phyloP scores from a whole-genome alignment of 164 flowering plant species.

The Vitis riparia region DNA sequence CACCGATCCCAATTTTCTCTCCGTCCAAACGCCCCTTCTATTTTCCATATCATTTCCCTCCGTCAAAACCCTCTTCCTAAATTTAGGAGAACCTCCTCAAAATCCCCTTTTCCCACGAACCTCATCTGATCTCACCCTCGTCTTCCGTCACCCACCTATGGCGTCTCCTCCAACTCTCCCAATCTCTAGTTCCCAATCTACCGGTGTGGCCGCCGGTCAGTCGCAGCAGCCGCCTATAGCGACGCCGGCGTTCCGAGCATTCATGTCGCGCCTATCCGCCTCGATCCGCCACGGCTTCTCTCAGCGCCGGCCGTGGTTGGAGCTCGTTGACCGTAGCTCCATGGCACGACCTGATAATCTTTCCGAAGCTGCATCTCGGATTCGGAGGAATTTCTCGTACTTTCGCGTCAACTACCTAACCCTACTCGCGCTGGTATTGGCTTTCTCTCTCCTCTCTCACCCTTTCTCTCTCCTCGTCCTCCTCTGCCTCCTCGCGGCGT shows the following conservation, averaged over 20 bases:
- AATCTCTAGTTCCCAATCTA: constrained; percentile 19
- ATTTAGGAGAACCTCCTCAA: too few relatives aligned
- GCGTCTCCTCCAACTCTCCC: constrained; percentile 36
- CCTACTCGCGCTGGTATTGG: constrained; percentile 40
- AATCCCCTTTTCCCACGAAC: not conserved
- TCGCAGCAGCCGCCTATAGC: constrained; percentile 36
- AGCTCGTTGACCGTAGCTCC: constrained; percentile 47
- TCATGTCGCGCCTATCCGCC: constrained; percentile 36
- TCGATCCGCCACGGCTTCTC: constrained; percentile 43
- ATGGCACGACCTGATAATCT: constrained; percentile 47
- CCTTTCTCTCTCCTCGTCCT: constrained; percentile 58
- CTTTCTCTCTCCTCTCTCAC: constrained; percentile 52
- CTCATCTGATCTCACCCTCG: not conserved
- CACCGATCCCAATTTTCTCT: too few relatives aligned
- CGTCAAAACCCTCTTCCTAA: too few relatives aligned
- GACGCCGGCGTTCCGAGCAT: constrained; percentile 47
- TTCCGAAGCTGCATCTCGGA: constrained; percentile 49
- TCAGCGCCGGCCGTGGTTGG: constrained; percentile 59
- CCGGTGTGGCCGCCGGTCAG: constrained; percentile 11
- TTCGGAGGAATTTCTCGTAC: constrained; percentile 52
- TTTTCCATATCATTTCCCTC: too few relatives aligned
- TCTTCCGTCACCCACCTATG: constrained; percentile 16
- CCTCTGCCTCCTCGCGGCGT: constrained; percentile 42
- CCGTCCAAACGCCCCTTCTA: too few relatives aligned
- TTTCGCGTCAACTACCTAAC: constrained; percentile 54